A percentile compares a stretch with the other conserved stretches of the same genome.
Conservation (phyloP, 2,329 filamentous ascomycete species). For the Dendryphion nanum region DNA sequence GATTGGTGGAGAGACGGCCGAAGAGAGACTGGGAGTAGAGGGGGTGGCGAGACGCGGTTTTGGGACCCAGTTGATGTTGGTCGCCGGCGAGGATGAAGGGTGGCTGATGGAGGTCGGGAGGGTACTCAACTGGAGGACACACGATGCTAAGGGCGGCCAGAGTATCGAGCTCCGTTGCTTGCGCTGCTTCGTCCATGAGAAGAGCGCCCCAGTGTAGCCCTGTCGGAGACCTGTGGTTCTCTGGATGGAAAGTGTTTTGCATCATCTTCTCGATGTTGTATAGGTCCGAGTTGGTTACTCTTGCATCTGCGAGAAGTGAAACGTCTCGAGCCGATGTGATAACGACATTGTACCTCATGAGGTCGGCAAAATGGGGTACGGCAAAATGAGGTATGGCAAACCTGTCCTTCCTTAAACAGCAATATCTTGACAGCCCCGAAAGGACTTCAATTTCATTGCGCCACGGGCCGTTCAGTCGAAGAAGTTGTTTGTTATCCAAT, state of each 20-base stretch:
- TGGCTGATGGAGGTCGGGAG: constrained; percentile 23
- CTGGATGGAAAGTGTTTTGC: constrained; percentile 28
- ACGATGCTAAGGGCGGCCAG: constrained; percentile 43
- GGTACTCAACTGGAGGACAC: constrained; percentile 30
- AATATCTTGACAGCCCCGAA: constrained; percentile 37
- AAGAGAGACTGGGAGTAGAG: constrained; percentile 41
- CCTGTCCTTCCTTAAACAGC: constrained; percentile 40
- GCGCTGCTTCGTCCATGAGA: constrained; percentile 47
- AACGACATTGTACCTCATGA: constrained; percentile 45
- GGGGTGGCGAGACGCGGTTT: constrained; percentile 34
- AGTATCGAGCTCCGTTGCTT: constrained; percentile 45
- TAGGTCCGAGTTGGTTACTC: constrained; percentile 44
- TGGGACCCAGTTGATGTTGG: constrained; percentile 45
- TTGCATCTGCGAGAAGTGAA: constrained; percentile 42
- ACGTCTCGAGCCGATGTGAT: constrained; percentile 45
- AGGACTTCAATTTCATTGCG: constrained; percentile 45
- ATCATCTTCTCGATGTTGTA: constrained; percentile 37
- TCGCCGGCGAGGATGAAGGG: constrained; percentile 49
- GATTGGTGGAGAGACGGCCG: constrained; percentile 40
- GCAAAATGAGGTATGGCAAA: constrained; percentile 44
- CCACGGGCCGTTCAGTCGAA: constrained; percentile 44
- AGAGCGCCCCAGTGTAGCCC: constrained; percentile 45
- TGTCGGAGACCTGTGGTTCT: constrained; percentile 5
- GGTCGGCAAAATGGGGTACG: constrained; percentile 37
- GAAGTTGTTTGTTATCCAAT: constrained; percentile 36